phyloP scores from a whole-genome alignment of 2,329 filamentous ascomycete genomes.

The Scolecobasidium constrictum region DNA sequence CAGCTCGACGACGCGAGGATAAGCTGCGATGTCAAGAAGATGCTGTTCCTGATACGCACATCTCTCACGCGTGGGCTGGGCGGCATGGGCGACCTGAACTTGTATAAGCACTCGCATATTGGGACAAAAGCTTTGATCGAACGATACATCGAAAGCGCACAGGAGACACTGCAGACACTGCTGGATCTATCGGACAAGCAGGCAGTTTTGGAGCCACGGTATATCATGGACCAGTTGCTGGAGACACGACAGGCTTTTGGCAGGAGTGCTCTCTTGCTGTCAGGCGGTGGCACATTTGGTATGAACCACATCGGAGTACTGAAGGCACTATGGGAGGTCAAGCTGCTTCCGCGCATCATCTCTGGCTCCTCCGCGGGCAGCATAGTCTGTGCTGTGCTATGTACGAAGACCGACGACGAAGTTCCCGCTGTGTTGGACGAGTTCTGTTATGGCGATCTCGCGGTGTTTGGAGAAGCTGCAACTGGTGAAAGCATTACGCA shows the following conservation, averaged over 20 bases:
- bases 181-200: conserved; percentile 36
- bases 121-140: conserved; percentile 85
- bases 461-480: conserved; percentile 61
- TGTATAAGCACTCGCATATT: conserved; percentile 76
- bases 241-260: conserved; percentile 70
- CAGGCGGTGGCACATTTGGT: conserved; percentile 79
- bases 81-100: conserved; percentile 69
- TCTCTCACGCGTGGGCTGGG: conserved; percentile 70
- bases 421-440: conserved; percentile 56
- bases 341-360: conserved; percentile 72
- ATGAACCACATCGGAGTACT: conserved; percentile 88
- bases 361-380: conserved; percentile 81
- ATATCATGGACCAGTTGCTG: conserved; percentile 57
- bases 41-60: conserved; percentile 74
- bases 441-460: conserved; percentile 70
- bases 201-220: conserved; percentile 42
- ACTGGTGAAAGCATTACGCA: conserved; percentile 52
- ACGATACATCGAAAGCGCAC: conserved; percentile 69
- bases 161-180: conserved; percentile 62
- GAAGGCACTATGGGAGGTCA: conserved; percentile 65
- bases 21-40: conserved; percentile 59
- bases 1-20: conserved; percentile 65
- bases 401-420: conserved; percentile 67
- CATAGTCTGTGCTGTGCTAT: conserved; percentile 73
- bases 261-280: conserved; percentile 71